A percentile compares a stretch with the other conserved stretches of the same genome.
phyloP scores from a whole-genome alignment of 1,284 basidiomycete species.

The Bondarzewia mesenterica region DNA sequence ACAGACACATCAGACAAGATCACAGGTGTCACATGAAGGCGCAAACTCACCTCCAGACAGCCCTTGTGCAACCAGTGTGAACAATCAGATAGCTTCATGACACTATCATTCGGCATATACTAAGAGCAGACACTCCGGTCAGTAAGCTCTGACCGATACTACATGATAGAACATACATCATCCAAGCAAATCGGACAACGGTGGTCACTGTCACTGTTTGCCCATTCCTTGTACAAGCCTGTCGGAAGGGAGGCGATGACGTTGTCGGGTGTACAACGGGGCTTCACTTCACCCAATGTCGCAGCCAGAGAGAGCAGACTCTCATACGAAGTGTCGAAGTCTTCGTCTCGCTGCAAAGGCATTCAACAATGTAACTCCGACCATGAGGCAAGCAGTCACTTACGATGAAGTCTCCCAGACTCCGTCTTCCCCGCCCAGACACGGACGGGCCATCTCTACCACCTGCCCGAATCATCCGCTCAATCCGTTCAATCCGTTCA shows the following conservation, averaged over 20 bases:
- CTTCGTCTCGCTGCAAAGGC: slow-evolving; percentile 50
- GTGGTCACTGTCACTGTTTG: slow-evolving; percentile 46
- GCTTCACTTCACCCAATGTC: slow-evolving; percentile 55
- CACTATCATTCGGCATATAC: slow-evolving; percentile 50
- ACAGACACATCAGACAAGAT: slow-evolving; percentile 2
- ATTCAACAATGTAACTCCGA: slow-evolving; percentile 1
- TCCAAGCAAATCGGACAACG: slow-evolving; percentile 76
- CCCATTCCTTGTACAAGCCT: slow-evolving; percentile 61
- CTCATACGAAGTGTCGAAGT: slow-evolving; percentile 68
- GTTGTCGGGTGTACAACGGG: slow-evolving; percentile 50
- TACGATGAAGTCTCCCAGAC: slow-evolving; percentile 57
- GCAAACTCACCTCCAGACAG: slow-evolving; percentile 53
- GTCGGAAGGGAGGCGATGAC: slow-evolving; percentile 50
- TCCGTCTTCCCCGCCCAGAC: slow-evolving; percentile 16
- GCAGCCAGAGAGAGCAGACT: slow-evolving; percentile 48
- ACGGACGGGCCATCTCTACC: neutral
- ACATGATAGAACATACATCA: slow-evolving; percentile 44
- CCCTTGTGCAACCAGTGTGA: slow-evolving; percentile 69
- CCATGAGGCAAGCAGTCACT: slow-evolving; percentile 11
- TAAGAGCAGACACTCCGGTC: slow-evolving; percentile 21
- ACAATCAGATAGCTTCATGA: slow-evolving; percentile 59
- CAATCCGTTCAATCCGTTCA: slow-evolving; percentile 1
- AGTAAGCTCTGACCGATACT: neutral
- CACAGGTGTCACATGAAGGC: neutral
- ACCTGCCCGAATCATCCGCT: neutral